Conservation (phyloP, 495 filamentous ascomycete genomes). For the Margaritispora aquatica region DNA sequence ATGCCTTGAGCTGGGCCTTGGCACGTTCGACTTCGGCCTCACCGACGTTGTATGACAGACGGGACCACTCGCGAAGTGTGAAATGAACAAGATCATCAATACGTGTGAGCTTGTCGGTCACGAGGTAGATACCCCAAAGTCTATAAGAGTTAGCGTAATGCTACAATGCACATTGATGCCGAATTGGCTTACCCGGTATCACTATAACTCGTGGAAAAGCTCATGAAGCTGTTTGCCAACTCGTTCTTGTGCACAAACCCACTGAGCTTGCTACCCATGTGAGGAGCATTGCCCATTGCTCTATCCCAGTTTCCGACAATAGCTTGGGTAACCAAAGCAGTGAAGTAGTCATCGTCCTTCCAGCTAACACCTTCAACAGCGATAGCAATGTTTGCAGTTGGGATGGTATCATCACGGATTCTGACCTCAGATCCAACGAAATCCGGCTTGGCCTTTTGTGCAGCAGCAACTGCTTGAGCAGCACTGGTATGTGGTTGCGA, state of each 20-base stretch:
- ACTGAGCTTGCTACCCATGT: conserved; percentile 97
- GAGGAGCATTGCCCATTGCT: conserved; percentile 92
- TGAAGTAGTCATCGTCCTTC: conserved; percentile 99
- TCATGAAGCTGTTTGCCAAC: conserved; percentile 99
- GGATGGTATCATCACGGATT: conserved; percentile 91
- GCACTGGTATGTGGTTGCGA: conserved; percentile 64
- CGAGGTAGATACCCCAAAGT: conserved; percentile 99
- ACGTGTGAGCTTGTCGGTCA: conserved; percentile 77
- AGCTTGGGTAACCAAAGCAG: conserved; percentile 91
- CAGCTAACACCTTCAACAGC: conserved; percentile 99
- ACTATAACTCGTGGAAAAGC: conserved; percentile 98
- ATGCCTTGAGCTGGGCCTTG: conserved; percentile 98
- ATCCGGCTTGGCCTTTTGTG: conserved; percentile 80
- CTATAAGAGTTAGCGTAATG: conserved; percentile 38
- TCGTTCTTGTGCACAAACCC: conserved; percentile 85
- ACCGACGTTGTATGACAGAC: conserved; percentile 78
- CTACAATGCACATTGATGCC: background rate
- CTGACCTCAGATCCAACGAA: conserved; percentile 95
- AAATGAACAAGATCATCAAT: conserved; percentile 98
- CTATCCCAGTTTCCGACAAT: conserved; percentile 99
- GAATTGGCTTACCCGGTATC: conserved; percentile 77
- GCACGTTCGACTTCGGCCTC: conserved; percentile 93
- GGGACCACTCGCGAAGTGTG: conserved; percentile 95
- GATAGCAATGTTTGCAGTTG: conserved; percentile 94
- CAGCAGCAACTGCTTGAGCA: conserved; percentile 53